Conservation (phyloP, 83 land plant genomes). For the Picea abies region DNA sequence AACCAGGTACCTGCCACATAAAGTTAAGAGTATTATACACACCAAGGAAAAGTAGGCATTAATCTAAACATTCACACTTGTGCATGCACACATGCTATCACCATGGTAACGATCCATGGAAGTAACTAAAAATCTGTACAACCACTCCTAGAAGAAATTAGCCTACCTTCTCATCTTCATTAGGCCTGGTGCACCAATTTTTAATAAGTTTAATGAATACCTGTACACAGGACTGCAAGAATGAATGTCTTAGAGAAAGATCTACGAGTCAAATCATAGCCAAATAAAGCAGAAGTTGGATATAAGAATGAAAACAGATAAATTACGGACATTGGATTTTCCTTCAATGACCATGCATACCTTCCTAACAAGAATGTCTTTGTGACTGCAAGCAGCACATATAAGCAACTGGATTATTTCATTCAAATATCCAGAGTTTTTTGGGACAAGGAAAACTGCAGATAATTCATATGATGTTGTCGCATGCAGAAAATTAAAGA, state of each 20-base stretch:
- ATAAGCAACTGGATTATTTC: slow-evolving; percentile 75
- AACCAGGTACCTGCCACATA: slow-evolving; percentile 86
- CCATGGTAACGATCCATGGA: background rate
- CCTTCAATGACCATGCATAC: slow-evolving; percentile 29
- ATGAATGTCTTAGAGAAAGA: background rate
- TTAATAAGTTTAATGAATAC: slow-evolving; percentile 75
- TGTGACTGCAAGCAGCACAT: slow-evolving; percentile 73
- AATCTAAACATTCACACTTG: background rate
- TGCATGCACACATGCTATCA: background rate
- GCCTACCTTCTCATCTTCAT: slow-evolving; percentile 82
- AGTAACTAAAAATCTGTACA: background rate
- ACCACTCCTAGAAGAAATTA: background rate
- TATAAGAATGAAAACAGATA: slow-evolving; percentile 3
- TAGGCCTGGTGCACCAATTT: slow-evolving; percentile 78
- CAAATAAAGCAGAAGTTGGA: background rate
- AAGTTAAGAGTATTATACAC: background rate
- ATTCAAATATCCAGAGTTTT: slow-evolving; percentile 59
- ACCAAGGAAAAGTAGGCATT: background rate
- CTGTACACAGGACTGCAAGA: slow-evolving; percentile 82
- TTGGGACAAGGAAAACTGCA: slow-evolving; percentile 72
- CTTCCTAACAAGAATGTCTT: slow-evolving; percentile 88
- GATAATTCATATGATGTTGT: slow-evolving; percentile 81
- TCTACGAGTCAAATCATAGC: background rate
- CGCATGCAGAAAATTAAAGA: slow-evolving; percentile 83
- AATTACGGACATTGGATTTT: background rate